Percentiles rank a stretch among this genome's conserved stretches.
These are phyloP conservation scores for Podila epicladia DNA, from an alignment of 192 early-diverging fungal species.

Conservation along the genomic window DNA sequence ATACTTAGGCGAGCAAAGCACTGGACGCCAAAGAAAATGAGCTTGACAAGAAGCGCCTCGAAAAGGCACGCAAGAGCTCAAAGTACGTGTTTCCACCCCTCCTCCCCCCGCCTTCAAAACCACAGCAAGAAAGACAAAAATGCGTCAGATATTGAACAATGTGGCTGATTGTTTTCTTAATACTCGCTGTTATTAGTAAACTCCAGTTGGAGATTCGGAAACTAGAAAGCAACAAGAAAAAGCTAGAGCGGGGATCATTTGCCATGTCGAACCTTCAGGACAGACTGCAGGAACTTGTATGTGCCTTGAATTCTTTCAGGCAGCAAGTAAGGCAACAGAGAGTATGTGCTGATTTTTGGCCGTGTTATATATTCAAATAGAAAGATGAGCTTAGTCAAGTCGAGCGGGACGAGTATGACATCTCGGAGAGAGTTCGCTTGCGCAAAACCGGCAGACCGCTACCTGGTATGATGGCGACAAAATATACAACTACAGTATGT, in stretches of 20 bases:
- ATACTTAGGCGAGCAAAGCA: constrained; percentile 62
- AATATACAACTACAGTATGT: constrained; percentile 10
- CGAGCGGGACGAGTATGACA: constrained; percentile 55
- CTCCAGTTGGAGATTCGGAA: constrained; percentile 52
- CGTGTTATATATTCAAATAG: background rate
- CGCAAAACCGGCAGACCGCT: constrained; percentile 21
- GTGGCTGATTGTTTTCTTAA: background rate
- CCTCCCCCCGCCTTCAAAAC: constrained; percentile 8
- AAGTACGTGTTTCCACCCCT: constrained; percentile 38
- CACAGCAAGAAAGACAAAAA: background rate
- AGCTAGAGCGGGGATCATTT: constrained; percentile 33
- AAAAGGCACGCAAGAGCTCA: constrained; percentile 65
- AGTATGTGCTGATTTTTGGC: background rate
- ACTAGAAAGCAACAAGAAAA: constrained; percentile 46
- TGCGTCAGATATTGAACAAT: too few species aligned
- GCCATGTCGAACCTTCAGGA: constrained; percentile 30
- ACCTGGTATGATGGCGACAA: constrained; percentile 5
- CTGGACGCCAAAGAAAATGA: constrained; percentile 69
- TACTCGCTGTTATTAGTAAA: constrained; percentile 40
- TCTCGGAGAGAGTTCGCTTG: constrained; percentile 50
- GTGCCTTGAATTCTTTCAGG: background rate
- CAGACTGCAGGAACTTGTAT: constrained; percentile 15
- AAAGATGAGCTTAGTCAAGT: constrained; percentile 28
- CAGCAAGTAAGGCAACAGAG: too few species aligned
- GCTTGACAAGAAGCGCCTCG: constrained; percentile 72